These are phyloP conservation scores for Megacollybia marginata DNA, from an alignment of 768 basidiomycete genomes.

Conservation along the genomic window DNA sequence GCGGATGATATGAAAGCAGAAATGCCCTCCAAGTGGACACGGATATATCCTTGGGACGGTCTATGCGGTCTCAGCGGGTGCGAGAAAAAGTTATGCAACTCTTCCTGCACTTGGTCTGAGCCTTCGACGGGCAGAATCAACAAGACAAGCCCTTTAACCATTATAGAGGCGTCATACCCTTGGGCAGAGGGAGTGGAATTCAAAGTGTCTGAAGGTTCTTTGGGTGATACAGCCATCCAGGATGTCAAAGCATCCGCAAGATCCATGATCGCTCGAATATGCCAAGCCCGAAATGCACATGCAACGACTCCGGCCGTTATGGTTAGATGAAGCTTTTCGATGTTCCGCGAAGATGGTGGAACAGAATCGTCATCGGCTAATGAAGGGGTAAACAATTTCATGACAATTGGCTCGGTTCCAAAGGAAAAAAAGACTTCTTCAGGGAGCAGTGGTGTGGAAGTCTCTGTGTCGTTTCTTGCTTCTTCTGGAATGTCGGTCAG, in stretches of 20 bases:
- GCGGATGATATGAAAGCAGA: conserved; percentile 18
- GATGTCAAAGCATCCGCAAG: conserved; percentile 26
- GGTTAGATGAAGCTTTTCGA: conserved; percentile 32
- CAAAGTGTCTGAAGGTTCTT: conserved; percentile 10
- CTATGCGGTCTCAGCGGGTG: conserved; percentile 54
- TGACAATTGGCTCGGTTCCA: conserved; percentile 50
- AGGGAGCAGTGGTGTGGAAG: neutral
- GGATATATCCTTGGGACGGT: conserved; percentile 41
- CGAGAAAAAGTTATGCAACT: conserved; percentile 37
- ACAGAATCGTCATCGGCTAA: neutral
- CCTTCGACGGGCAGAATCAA: conserved; percentile 34
- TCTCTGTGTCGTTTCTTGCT: neutral
- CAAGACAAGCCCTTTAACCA: conserved; percentile 38
- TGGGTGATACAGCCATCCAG: conserved; percentile 6
- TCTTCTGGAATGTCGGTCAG: conserved; percentile 28
- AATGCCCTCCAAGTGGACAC: conserved; percentile 42
- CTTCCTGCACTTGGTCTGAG: conserved; percentile 2
- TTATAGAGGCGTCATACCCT: conserved; percentile 24
- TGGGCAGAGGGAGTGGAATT: conserved; percentile 14
- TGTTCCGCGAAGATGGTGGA: conserved; percentile 2
- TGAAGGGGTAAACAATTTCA: conserved; percentile 46
- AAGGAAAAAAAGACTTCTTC: conserved; percentile 54
- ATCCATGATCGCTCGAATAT: conserved; percentile 43
- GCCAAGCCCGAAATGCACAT: conserved; percentile 48
- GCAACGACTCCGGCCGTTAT: conserved; percentile 45